Percentiles rank a stretch among this genome's conserved stretches.
These are phyloP conservation scores for Bjerkandera adusta DNA, from an alignment of 1,284 basidiomycete genomes.

Conservation along the genomic window DNA sequence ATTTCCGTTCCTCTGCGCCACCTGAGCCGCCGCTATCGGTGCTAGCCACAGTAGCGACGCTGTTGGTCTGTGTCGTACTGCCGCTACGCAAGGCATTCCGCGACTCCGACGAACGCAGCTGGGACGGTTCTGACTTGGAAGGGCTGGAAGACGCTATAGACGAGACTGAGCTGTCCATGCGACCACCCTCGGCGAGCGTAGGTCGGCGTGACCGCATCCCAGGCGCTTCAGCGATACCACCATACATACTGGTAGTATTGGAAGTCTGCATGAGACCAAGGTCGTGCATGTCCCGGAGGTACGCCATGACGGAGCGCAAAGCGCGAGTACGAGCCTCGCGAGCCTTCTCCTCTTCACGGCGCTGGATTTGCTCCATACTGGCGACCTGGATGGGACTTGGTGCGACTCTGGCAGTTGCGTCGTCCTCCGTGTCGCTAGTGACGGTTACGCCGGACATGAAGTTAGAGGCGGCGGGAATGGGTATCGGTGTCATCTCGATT, in stretches of 20 bases:
- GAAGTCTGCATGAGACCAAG: slow-evolving; percentile 58
- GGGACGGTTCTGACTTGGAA: slow-evolving; percentile 39
- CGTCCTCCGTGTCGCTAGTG: slow-evolving; percentile 38
- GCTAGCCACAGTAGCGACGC: slow-evolving; percentile 70
- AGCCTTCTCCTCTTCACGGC: slow-evolving; percentile 67
- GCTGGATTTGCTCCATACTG: slow-evolving; percentile 44
- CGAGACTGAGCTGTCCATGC: slow-evolving; percentile 36
- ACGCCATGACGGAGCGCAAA: slow-evolving; percentile 89
- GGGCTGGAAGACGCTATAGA: slow-evolving; percentile 24
- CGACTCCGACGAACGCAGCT: slow-evolving; percentile 62
- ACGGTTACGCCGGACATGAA: slow-evolving; percentile 56
- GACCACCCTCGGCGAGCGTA: slow-evolving; percentile 55
- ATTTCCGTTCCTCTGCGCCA: slow-evolving; percentile 70
- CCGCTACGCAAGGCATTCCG: slow-evolving; percentile 55
- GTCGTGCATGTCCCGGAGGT: slow-evolving; percentile 94
- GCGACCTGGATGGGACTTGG: slow-evolving; percentile 47
- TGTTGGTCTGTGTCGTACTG: slow-evolving; percentile 61
- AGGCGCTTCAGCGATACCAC: slow-evolving; percentile 40
- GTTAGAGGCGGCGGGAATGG: slow-evolving; percentile 58
- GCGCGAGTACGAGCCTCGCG: slow-evolving; percentile 73
- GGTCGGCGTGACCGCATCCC: slow-evolving; percentile 56
- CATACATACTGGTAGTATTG: slow-evolving; percentile 54
- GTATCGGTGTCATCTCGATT: slow-evolving; percentile 61
- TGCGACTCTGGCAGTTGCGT: slow-evolving; percentile 29
- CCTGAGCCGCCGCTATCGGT: slow-evolving; percentile 66